Base-by-base conservation (phyloP, 2,329 filamentous ascomycete species). In the Fusarium penzigii region DNA sequence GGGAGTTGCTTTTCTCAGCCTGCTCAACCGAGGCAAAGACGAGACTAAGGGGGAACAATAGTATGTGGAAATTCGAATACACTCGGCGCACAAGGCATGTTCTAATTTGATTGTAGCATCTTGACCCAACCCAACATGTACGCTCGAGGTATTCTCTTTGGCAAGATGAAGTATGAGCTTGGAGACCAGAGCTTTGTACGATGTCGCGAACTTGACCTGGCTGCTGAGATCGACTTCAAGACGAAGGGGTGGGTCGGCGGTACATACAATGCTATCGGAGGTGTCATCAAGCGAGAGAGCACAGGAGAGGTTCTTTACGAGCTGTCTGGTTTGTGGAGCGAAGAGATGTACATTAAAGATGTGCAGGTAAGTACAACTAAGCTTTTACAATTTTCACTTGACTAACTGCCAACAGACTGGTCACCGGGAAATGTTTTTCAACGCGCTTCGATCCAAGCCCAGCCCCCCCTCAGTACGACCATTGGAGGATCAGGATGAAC, bases 41-140 rank as follows among this genome's bases (percentile, higher is more conserved):
- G 78, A 77, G 29, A 76, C 80, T 44, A 81, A 78, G 58, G 89
- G 89, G 52, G 94, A 99, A 75, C 82, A 86, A 86, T 97, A 96
- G 91, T 96, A 79, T 48, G 89, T 79, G 34, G 41, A 32, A 36
- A 36, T 16, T 3, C n/a, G 41, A 2, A 39, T 34, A 29, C 11
- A 36, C 44, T 41, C 41, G 39, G 39, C 44, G 6, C n/a, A 16
- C 39, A 17, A 17, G 16, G 7, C 16, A n/a, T 39, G 48, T 52
- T 49, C 62, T 56, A 48, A 52, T 40, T 17, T 34, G 9, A 39
- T 41, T 8, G 1, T 41, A 95, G 90, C 73, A 90, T 95, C 66
- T 75, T 97, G 47, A 97, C 94, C 5, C 94, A 99, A 68, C 94
- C 94, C 16, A 99, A 99, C 76, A 99, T 99, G 92, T 99, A 99